A percentile compares a stretch with the other conserved stretches of the same genome.
These are phyloP conservation scores for Scheffersomyces stipitis DNA, from an alignment of 805 yeast species.

Conservation along the genomic window DNA sequence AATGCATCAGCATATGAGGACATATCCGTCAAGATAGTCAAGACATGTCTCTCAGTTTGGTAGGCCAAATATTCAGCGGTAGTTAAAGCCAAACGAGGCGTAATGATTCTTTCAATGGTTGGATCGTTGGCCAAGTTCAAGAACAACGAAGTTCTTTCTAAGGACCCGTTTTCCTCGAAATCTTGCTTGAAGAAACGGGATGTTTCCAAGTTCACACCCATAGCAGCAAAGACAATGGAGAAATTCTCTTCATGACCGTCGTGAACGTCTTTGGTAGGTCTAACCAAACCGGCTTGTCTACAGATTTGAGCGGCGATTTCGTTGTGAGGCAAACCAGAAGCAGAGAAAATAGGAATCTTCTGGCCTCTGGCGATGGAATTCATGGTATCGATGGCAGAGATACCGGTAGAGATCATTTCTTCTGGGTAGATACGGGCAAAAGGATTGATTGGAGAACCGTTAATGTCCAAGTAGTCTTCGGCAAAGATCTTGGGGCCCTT, in stretches of 20 bases:
- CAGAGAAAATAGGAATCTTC: constrained; percentile 98
- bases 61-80: constrained; percentile 98
- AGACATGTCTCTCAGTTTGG: constrained; percentile 98
- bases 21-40: constrained; percentile 98
- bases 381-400: constrained; percentile 98
- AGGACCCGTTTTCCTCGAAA: constrained; percentile 97
- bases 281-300: constrained; percentile 98
- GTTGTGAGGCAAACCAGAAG: constrained; percentile 98
- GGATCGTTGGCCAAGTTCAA: constrained; percentile 98
- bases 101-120: constrained; percentile 98
- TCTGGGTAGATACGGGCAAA: constrained; percentile 98
- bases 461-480: constrained; percentile 96
- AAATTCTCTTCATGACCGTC: constrained; percentile 99
- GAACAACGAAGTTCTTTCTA: constrained; percentile 96
- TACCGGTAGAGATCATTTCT: constrained; percentile 99
- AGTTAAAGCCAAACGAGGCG: constrained; percentile 98
- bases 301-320: constrained; percentile 99
- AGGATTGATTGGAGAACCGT: constrained; percentile 98
- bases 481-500: constrained; percentile 98
- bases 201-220: constrained; percentile 99
- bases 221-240: constrained; percentile 98
- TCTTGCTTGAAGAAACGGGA: constrained; percentile 98
- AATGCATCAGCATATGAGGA: constrained; percentile 99
- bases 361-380: constrained; percentile 99
- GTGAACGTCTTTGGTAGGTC: constrained; percentile 99